phyloP scores from a whole-genome alignment of 2,329 filamentous ascomycete genomes.

The Ceratocystis cacaofunesta region DNA sequence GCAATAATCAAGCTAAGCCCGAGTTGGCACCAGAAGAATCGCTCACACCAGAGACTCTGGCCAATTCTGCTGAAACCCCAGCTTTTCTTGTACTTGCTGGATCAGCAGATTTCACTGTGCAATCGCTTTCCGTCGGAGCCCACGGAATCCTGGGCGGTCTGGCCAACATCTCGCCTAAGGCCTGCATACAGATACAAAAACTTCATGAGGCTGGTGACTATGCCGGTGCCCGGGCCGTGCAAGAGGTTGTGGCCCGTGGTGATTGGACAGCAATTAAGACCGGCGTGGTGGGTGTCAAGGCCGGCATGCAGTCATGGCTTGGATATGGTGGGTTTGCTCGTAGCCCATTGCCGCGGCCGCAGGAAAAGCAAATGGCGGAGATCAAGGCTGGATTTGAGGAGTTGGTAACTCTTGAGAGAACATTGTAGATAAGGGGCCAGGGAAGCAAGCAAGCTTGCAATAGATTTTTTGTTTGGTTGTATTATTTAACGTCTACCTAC shows the following conservation, averaged over 20 bases:
- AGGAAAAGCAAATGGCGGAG: conserved; percentile 23
- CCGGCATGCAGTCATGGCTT: conserved; percentile 29
- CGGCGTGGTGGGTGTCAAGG: conserved; percentile 36
- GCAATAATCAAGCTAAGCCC: not conserved
- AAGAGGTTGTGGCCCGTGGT: conserved; percentile 30
- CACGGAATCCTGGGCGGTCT: conserved; percentile 29
- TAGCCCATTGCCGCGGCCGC: conserved; percentile 26
- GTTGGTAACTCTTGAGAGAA: conserved; percentile 23
- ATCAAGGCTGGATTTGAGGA: conserved; percentile 27
- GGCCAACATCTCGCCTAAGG: conserved; percentile 28
- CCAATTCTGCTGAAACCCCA: conserved; percentile 12
- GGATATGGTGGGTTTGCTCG: conserved; percentile 28
- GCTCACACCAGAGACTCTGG: not conserved
- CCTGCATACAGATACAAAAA: conserved; percentile 25
- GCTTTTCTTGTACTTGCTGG: conserved; percentile 31
- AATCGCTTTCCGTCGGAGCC: conserved; percentile 27
- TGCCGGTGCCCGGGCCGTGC: conserved; percentile 25
- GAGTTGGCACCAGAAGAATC: not conserved
- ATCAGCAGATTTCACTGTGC: conserved; percentile 30
- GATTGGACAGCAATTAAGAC: conserved; percentile 34
- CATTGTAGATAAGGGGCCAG: conserved; percentile 4
- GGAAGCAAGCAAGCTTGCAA: too few relatives aligned
- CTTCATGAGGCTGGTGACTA: conserved; percentile 25
- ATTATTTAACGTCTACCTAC: too few relatives aligned
- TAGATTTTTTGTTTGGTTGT: too few relatives aligned